A percentile compares a stretch with the other conserved stretches of the same genome.
Evolutionary conservation across 495 filamentous ascomycete species (phyloP).

Genomic region (Aspergillus bridgeri): DNA sequence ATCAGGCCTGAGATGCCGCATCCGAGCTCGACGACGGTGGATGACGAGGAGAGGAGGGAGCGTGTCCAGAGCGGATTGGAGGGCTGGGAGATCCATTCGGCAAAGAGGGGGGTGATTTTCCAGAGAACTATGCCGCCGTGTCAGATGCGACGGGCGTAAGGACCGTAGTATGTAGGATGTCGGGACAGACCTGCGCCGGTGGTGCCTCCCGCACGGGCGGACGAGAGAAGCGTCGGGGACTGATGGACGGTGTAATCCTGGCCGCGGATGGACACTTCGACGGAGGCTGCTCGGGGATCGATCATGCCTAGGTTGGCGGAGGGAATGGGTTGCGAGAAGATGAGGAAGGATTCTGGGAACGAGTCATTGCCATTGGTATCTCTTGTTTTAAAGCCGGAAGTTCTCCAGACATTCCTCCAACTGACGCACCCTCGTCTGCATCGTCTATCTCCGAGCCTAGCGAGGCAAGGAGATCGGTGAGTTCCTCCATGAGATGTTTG

Average conservation of each 20-base stretch:
- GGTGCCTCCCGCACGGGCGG: constrained; percentile 75
- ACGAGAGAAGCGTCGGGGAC: constrained; percentile 76
- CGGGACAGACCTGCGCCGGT: constrained; percentile 74
- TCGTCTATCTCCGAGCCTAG: constrained; percentile 23
- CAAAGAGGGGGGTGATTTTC: constrained; percentile 87
- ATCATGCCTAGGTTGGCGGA: constrained; percentile 83
- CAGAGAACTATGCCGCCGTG: constrained; percentile 60
- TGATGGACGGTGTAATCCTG: constrained; percentile 78
- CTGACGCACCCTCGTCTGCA: constrained; percentile 62
- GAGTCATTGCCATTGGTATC: too few species aligned
- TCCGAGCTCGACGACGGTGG: constrained; percentile 76
- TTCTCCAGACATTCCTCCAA: too few species aligned
- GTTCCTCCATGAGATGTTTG: constrained; percentile 9
- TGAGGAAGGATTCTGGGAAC: constrained; percentile 71
- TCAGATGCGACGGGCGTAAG: constrained; percentile 2
- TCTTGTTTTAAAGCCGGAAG: too few species aligned
- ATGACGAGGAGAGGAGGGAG: constrained; percentile 50
- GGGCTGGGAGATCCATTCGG: constrained; percentile 67
- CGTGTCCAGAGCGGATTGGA: constrained; percentile 61
- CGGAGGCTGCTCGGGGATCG: constrained; percentile 58
- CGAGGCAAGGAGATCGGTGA: constrained; percentile 12
- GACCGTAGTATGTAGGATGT: not conserved
- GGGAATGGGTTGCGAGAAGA: constrained; percentile 74
- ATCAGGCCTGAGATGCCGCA: constrained; percentile 80
- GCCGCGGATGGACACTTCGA: constrained; percentile 67